These are phyloP conservation scores for Lantana camara DNA, from an alignment of 257 asterid species.

Conservation along the genomic window DNA sequence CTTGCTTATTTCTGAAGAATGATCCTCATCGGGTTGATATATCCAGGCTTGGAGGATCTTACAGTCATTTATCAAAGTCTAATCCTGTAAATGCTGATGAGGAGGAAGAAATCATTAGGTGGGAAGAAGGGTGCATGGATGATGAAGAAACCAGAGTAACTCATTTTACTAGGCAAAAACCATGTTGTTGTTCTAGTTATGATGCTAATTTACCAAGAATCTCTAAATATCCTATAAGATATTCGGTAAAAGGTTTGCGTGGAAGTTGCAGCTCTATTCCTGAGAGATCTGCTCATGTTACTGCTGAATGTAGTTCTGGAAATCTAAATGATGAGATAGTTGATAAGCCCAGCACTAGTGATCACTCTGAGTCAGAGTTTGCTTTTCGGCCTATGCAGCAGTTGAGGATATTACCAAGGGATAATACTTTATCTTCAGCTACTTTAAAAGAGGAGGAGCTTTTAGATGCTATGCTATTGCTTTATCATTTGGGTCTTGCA, in stretches of 20 bases:
- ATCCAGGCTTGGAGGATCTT: constrained; percentile 94
- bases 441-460: constrained; percentile 95
- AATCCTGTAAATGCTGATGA: constrained; percentile 53
- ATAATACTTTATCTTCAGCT: constrained; percentile 61
- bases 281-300: constrained; percentile 79
- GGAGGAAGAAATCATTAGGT: constrained; percentile 74
- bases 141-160: constrained; percentile 74
- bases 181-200: constrained; percentile 85
- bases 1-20: constrained; percentile 74
- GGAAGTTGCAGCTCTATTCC: constrained; percentile 81
- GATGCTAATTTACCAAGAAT: constrained; percentile 58
- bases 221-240: constrained; percentile 56
- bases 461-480: constrained; percentile 86
- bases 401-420: constrained; percentile 58
- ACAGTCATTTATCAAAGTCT: constrained; percentile 62
- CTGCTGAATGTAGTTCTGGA: constrained; percentile 76
- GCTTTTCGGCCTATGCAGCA: constrained; percentile 78
- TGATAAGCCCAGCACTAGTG: constrained; percentile 91
- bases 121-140: constrained; percentile 97
- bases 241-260: constrained; percentile 54
- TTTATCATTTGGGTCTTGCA: constrained; percentile 92
- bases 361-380: constrained; percentile 78
- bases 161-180: constrained; percentile 73
- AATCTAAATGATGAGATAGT: constrained; percentile 80
- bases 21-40: constrained; percentile 87